Evolutionary conservation across 2,329 filamentous ascomycete species (phyloP).

Genomic region (Monilinia fructicola): DNA sequence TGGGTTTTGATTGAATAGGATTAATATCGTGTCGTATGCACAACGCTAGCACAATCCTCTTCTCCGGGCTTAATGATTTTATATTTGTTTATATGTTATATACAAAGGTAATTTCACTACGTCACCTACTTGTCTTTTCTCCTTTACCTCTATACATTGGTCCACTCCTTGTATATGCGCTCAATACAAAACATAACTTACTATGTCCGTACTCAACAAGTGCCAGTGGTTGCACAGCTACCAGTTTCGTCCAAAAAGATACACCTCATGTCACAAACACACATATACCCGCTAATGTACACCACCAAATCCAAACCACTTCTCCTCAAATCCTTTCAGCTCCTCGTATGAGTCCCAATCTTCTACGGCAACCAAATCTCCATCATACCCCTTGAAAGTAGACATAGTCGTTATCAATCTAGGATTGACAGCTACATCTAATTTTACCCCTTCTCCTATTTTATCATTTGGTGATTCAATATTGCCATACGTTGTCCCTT

Average conservation of each 20-base stretch:
- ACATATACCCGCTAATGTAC: conserved; percentile 22
- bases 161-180: no score
- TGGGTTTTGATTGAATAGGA: no score
- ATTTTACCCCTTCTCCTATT: conserved; percentile 28
- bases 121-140: no score
- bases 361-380: conserved; percentile 26
- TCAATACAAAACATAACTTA: no score
- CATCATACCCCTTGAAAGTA: conserved; percentile 28
- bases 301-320: conserved; percentile 31
- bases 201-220: no score
- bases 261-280: background rate
- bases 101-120: no score
- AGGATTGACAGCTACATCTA: conserved; percentile 25
- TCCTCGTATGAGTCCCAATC: conserved; percentile 32
- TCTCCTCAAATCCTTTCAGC: conserved; percentile 29
- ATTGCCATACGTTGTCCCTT: conserved; percentile 29
- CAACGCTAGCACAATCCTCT: no score
- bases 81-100: no score
- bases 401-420: conserved; percentile 26
- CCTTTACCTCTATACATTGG: no score
- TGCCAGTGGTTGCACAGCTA: no score
- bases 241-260: background rate
- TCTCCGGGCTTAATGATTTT: no score
- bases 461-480: conserved; percentile 29
- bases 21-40: no score